phyloP scores from a whole-genome alignment of 345 rosid genomes.

The Acer campestre region DNA sequence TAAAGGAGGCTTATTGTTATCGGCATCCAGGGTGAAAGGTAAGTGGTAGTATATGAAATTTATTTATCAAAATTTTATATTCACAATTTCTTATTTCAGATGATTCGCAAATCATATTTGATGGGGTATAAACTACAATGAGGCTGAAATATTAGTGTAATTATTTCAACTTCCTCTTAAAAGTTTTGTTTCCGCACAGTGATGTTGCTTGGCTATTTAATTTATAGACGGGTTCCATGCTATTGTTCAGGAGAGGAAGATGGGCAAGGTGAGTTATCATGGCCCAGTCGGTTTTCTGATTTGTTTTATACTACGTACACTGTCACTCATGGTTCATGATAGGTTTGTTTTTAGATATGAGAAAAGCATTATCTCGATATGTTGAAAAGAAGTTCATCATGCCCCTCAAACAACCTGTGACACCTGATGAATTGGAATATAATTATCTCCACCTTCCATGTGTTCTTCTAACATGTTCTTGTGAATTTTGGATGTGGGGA shows the following conservation, averaged over 20 bases:
- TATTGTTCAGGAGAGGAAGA: constrained; percentile 97
- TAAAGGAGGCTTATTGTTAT: too few relatives aligned
- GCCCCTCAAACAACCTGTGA: constrained; percentile 83
- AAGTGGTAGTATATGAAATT: too few relatives aligned
- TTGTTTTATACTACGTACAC: neutral
- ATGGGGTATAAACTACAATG: too few relatives aligned
- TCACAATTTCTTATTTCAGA: too few relatives aligned
- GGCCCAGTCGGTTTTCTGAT: neutral
- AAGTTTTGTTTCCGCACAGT: too few relatives aligned
- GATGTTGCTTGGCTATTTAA: constrained; percentile 70
- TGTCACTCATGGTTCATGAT: neutral
- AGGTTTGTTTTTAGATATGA: constrained; percentile 67
- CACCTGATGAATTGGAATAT: constrained; percentile 92
- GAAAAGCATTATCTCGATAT: constrained; percentile 89
- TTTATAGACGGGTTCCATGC: constrained; percentile 76
- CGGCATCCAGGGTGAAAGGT: too few relatives aligned
- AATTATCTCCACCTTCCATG: constrained; percentile 44
- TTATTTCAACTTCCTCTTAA: too few relatives aligned
- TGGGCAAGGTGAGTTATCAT: constrained; percentile 62
- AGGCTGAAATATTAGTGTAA: too few relatives aligned
- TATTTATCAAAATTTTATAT: too few relatives aligned
- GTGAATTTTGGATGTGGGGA: too few relatives aligned
- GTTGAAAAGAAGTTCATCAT: constrained; percentile 81
- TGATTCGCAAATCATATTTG: too few relatives aligned
- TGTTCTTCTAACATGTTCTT: neutral